Percentiles rank a stretch among this genome's conserved stretches.
Conservation (phyloP, 257 asterid genomes). For the Scutellaria galericulata region DNA sequence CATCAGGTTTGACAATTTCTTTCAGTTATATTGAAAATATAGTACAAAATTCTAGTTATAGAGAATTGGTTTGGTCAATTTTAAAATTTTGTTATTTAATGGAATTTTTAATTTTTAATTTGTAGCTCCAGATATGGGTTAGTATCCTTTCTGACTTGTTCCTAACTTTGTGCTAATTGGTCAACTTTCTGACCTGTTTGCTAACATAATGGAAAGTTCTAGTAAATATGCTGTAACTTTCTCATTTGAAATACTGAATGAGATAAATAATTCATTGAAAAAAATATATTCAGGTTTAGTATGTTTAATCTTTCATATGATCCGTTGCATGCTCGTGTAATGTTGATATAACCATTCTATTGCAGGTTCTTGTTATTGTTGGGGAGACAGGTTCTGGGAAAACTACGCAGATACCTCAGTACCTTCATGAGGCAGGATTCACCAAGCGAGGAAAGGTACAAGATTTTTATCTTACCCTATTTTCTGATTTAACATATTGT, state of each 20-base stretch:
- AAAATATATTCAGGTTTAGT: neutral
- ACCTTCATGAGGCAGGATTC: conserved; percentile 94
- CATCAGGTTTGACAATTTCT: conserved; percentile 64
- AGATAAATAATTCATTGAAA: conserved; percentile 1
- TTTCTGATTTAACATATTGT: conserved; percentile 14
- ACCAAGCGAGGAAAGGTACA: conserved; percentile 75
- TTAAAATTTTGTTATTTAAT: too few relatives aligned
- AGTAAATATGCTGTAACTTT: conserved; percentile 12
- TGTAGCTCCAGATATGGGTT: conserved; percentile 11
- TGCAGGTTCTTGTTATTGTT: conserved; percentile 89
- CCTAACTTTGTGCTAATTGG: neutral
- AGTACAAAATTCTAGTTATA: neutral
- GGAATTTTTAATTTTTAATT: neutral
- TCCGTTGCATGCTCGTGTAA: neutral
- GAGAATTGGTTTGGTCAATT: neutral
- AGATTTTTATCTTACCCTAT: neutral
- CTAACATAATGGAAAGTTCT: neutral
- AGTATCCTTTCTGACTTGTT: neutral
- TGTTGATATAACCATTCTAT: conserved; percentile 25
- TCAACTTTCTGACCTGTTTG: neutral
- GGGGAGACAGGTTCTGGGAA: conserved; percentile 98
- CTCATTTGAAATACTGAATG: neutral
- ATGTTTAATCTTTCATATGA: conserved; percentile 23
- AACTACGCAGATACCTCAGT: conserved; percentile 95
- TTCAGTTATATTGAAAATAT: neutral